Evolutionary conservation across 1,284 basidiomycete species (phyloP), one percentile per base, ranked within the genome.

Genomic region (Mycena sp.): DNA sequence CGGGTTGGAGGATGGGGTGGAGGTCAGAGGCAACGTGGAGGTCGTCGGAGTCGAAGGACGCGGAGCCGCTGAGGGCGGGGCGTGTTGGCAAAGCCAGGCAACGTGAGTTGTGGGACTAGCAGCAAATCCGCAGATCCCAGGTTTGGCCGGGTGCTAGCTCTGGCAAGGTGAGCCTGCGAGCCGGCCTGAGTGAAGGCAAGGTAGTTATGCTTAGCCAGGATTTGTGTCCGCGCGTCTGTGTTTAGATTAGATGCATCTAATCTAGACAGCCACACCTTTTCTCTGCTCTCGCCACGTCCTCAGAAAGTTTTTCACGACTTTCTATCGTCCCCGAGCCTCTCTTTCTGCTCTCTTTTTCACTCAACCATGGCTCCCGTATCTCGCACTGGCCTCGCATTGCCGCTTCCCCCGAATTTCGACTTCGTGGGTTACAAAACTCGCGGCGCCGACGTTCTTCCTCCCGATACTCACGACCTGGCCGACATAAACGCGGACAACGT

Each of bases 361-460:
- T 37, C 32, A 37, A 37, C 32, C 32, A 37, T 37, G 32, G 32
- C 32, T 37, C 32, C 16, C 32, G 16, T 37, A 37, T 53, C 55
- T 43, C 26, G 28, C 29, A 19, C 23, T 28, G 45, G 45, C 25
- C 43, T 58, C 19, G 26, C 30, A 14, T 29, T 58, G 14, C 55
- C 55, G 21, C 43, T 48, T 14, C 44, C 55, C 4, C 6, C 26
- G 25, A 37, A 46, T 46, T 58, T 58, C 30, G 55, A 58, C 44
- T 58, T 58, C 55, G 35, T 19, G 25, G 44, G 28, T 16, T 40
- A 56, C 25, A 35, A 40, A 17, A 43, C 38, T 12, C 21, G 19
- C n/a, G 30, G 30, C 14, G 26, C 28, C 11, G 37, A 56, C 14
- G 37, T 56, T 29, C n/a, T 9, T 14, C 40, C 53, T 21, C 32